Conservation (phyloP, 495 filamentous ascomycete genomes). For the Cryomyces antarcticus region DNA sequence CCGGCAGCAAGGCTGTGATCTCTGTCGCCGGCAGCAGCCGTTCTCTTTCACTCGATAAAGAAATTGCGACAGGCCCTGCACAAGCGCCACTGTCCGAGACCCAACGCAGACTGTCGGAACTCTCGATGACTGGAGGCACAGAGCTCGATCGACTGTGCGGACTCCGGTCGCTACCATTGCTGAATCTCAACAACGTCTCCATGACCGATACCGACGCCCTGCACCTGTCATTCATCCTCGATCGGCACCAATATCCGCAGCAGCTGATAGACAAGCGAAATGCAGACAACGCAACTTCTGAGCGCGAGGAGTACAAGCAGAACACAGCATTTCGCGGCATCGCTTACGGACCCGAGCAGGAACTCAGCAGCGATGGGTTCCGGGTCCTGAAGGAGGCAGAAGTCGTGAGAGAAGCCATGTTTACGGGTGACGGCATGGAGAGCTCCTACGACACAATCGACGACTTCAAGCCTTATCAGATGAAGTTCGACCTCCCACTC, state of each 20-base stretch:
- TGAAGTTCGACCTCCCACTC: no score
- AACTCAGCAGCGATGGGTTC: no score
- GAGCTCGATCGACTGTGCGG: conserved; percentile 20
- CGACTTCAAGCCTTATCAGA: no score
- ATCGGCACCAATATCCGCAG: conserved; percentile 21
- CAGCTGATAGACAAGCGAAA: conserved; percentile 15
- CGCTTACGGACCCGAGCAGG: no score
- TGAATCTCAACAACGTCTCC: conserved; percentile 20
- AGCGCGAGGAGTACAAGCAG: conserved; percentile 2
- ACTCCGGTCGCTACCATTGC: conserved; percentile 26
- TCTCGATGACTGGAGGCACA: conserved; percentile 8
- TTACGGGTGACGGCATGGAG: no score
- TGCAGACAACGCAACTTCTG: conserved; percentile 1
- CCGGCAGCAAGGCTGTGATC: conserved; percentile 8
- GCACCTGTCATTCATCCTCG: conserved; percentile 25
- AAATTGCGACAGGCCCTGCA: not conserved
- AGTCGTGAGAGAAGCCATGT: no score
- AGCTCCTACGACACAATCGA: no score
- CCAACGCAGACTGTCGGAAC: not conserved
- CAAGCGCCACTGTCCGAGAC: not conserved
- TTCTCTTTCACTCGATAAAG: not conserved
- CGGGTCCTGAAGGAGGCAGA: no score
- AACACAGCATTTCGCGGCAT: no score
- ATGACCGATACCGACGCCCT: conserved; percentile 22
- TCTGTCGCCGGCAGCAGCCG: not conserved